These are phyloP conservation scores for Gynochthodes officinalis DNA, from an alignment of 257 asterid species.

Conservation along the genomic window DNA sequence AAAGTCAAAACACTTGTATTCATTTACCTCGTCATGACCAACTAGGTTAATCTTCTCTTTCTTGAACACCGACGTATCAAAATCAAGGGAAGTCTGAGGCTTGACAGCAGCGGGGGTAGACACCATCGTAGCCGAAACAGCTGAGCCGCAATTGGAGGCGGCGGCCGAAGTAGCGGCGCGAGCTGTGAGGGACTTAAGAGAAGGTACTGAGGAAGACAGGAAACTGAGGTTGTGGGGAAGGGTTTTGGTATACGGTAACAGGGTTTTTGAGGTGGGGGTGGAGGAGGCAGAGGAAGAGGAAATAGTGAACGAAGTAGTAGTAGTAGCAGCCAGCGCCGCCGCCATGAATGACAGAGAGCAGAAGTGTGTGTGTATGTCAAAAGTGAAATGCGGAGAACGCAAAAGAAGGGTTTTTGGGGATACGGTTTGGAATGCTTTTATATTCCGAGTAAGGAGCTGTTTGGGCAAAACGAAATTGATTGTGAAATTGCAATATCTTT, in stretches of 20 bases:
- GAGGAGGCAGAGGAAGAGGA: conserved; percentile 29
- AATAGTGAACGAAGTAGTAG: conserved; percentile 25
- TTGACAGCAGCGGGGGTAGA: conserved; percentile 41
- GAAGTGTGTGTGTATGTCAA: background rate
- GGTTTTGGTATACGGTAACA: conserved; percentile 22
- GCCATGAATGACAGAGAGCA: conserved; percentile 36
- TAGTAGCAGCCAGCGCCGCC: conserved; percentile 74
- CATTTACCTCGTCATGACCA: conserved; percentile 75
- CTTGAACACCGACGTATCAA: conserved; percentile 70
- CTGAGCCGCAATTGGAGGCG: conserved; percentile 39
- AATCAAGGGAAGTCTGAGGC: conserved; percentile 54
- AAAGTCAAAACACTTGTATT: background rate
- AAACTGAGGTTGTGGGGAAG: conserved; percentile 39
- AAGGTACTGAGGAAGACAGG: conserved; percentile 55
- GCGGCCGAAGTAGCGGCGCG: conserved; percentile 25
- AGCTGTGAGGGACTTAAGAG: conserved; percentile 43
- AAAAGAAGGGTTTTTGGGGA: background rate
- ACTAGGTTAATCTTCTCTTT: conserved; percentile 83
- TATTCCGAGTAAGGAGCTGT: background rate
- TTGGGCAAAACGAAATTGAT: background rate
- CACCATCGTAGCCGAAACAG: conserved; percentile 57
- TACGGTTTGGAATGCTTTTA: conserved; percentile 9
- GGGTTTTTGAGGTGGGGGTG: conserved; percentile 23
- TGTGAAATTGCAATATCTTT: too few species aligned
- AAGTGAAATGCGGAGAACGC: background rate